Conservation (phyloP, 1,139 yeast genomes). For the Pichia sp. region DNA sequence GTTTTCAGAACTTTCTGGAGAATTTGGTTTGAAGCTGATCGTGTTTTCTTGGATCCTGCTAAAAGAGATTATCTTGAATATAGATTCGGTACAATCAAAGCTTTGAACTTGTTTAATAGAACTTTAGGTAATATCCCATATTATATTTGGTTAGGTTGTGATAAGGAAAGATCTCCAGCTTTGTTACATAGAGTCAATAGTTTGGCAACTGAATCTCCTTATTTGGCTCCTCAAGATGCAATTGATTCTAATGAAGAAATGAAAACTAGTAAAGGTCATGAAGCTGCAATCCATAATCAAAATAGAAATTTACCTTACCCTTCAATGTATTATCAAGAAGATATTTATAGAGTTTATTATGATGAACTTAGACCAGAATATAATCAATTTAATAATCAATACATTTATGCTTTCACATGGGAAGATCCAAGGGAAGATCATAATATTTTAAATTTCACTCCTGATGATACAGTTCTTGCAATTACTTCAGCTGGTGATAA, state of each 20-base stretch:
- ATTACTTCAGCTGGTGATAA: constrained; percentile 86
- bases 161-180: constrained; percentile 54
- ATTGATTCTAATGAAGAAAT: constrained; percentile 22
- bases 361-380: constrained; percentile 64
- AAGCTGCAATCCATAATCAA: constrained; percentile 60
- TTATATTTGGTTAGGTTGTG: constrained; percentile 78
- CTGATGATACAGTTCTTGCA: constrained; percentile 67
- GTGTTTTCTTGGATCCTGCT: constrained; percentile 70
- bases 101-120: constrained; percentile 58
- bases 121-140: constrained; percentile 68
- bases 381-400: constrained; percentile 67
- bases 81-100: constrained; percentile 71
- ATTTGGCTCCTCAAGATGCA: constrained; percentile 51
- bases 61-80: constrained; percentile 80
- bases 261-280: constrained; percentile 59
- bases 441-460: constrained; percentile 50
- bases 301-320: constrained; percentile 69
- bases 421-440: constrained; percentile 83
- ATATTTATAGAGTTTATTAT: constrained; percentile 73
- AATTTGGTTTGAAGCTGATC: constrained; percentile 80
- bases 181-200: constrained; percentile 60
- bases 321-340: constrained; percentile 66
- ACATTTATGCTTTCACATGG: constrained; percentile 85
- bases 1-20: constrained; percentile 74
- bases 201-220: constrained; percentile 74